A percentile compares a stretch with the other conserved stretches of the same genome.
phyloP scores from a whole-genome alignment of 2,329 filamentous ascomycete genomes.

The Keithomyces neogunnii region DNA sequence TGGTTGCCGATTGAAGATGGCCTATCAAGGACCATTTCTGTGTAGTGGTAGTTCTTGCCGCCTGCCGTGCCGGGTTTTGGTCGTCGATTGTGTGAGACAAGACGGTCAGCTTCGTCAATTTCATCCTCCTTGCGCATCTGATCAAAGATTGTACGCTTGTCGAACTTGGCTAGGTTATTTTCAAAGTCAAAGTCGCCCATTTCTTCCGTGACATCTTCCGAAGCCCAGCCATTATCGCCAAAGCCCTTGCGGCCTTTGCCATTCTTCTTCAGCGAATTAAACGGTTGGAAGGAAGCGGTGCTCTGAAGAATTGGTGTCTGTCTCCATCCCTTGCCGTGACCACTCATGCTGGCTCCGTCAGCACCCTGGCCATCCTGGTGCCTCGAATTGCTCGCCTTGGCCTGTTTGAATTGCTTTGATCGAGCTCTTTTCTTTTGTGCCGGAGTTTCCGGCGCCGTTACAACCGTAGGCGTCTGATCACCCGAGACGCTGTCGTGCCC shows the following conservation, averaged over 20 bases:
- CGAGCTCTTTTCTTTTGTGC: conserved; percentile 23
- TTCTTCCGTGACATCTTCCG: conserved; percentile 91
- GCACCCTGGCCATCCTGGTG: conserved; percentile 17
- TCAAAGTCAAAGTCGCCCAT: conserved; percentile 93
- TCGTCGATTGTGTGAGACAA: conserved; percentile 79
- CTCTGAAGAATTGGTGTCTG: conserved; percentile 53
- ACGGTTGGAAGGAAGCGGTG: conserved; percentile 55
- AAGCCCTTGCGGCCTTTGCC: conserved; percentile 34
- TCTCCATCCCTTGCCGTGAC: conserved; percentile 47
- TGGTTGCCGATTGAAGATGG: conserved; percentile 30
- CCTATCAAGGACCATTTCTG: conserved; percentile 79
- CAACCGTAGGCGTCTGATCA: conserved; percentile 10
- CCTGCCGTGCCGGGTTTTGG: conserved; percentile 62
- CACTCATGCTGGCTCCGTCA: conserved; percentile 17
- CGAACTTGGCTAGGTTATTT: conserved; percentile 83
- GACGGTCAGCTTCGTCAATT: conserved; percentile 79
- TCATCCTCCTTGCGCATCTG: conserved; percentile 85
- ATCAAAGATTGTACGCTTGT: conserved; percentile 86
- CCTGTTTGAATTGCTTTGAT: conserved; percentile 22
- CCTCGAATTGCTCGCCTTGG: conserved; percentile 17
- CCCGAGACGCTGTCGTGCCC: conserved; percentile 11
- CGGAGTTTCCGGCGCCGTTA: conserved; percentile 12
- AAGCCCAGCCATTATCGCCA: conserved; percentile 79
- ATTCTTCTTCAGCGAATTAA: conserved; percentile 50
- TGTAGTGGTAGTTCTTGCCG: conserved; percentile 85